phyloP scores from a whole-genome alignment of 2,329 filamentous ascomycete species.

The Verticillium nonalfalfae region DNA sequence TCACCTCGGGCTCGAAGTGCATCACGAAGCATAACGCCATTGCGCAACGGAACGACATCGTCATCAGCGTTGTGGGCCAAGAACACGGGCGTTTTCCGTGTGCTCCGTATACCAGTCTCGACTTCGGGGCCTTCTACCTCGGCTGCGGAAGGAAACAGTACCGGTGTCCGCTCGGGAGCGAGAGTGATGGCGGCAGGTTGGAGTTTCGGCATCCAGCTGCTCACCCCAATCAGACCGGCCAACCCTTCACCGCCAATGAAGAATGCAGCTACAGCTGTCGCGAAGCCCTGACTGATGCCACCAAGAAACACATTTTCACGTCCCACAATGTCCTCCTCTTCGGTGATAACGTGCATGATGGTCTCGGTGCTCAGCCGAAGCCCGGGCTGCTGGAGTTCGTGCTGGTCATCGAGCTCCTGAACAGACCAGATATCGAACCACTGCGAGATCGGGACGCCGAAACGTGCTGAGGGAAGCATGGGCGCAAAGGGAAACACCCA shows the following conservation, averaged over 20 bases:
- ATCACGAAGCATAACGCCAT: constrained; percentile 16
- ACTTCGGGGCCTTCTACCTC: not conserved
- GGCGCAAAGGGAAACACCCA: constrained; percentile 23
- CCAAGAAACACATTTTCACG: constrained; percentile 18
- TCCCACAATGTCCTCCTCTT: constrained; percentile 15
- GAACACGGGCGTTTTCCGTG: constrained; percentile 15
- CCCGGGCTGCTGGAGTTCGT: constrained; percentile 14
- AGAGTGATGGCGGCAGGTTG: not conserved
- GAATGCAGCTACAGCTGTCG: constrained; percentile 13
- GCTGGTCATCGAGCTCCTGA: constrained; percentile 7
- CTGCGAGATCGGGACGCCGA: constrained; percentile 14
- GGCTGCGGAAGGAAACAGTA: not conserved
- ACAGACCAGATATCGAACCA: constrained; percentile 22
- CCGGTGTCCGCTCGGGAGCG: not conserved
- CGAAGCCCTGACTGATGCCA: constrained; percentile 25
- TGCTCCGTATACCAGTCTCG: not conserved
- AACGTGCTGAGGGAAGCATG: constrained; percentile 10
- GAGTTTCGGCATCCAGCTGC: constrained; percentile 18
- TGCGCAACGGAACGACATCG: constrained; percentile 16
- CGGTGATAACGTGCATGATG: constrained; percentile 11
- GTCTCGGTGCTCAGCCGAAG: constrained; percentile 14
- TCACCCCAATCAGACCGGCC: constrained; percentile 20
- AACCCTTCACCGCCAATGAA: constrained; percentile 7
- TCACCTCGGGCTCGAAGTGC: constrained; percentile 5
- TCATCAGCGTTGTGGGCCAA: constrained; percentile 21